A percentile compares a stretch with the other conserved stretches of the same genome.
These are phyloP conservation scores for Mycena chlorophos DNA, from an alignment of 768 basidiomycete species.

Conservation along the genomic window DNA sequence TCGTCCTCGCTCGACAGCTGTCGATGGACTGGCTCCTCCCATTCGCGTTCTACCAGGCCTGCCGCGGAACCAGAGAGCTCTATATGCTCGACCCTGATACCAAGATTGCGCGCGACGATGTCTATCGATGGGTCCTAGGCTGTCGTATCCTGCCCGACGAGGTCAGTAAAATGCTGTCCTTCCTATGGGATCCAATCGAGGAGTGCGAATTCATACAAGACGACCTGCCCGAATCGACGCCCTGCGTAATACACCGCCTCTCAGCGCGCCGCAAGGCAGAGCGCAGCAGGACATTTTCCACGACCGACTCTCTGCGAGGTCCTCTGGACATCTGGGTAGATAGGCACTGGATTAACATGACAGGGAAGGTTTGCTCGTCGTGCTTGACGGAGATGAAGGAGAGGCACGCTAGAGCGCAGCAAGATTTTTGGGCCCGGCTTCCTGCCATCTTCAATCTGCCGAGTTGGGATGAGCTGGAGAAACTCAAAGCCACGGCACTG, in stretches of 20 bases:
- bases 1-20: neutral
- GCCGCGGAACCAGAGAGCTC: neutral
- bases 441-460: conserved; percentile 1
- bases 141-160: too few species aligned
- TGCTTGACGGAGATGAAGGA: neutral
- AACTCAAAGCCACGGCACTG: too few species aligned
- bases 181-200: too few species aligned
- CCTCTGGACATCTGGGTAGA: neutral
- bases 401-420: neutral
- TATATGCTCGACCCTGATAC: neutral
- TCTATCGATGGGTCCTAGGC: neutral
- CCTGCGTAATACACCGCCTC: too few species aligned
- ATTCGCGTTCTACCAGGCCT: neutral
- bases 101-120: neutral
- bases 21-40: conserved; percentile 6
- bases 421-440: neutral
- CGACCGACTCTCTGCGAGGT: neutral
- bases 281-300: too few species aligned
- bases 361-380: neutral
- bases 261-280: too few species aligned
- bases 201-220: too few species aligned
- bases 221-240: too few species aligned
- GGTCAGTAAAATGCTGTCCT: too few species aligned
- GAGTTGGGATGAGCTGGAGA: neutral
- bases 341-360: neutral